A percentile compares a stretch with the other conserved stretches of the same genome.
phyloP scores from a whole-genome alignment of 805 yeast species.

The Suhomyces pyralidae region DNA sequence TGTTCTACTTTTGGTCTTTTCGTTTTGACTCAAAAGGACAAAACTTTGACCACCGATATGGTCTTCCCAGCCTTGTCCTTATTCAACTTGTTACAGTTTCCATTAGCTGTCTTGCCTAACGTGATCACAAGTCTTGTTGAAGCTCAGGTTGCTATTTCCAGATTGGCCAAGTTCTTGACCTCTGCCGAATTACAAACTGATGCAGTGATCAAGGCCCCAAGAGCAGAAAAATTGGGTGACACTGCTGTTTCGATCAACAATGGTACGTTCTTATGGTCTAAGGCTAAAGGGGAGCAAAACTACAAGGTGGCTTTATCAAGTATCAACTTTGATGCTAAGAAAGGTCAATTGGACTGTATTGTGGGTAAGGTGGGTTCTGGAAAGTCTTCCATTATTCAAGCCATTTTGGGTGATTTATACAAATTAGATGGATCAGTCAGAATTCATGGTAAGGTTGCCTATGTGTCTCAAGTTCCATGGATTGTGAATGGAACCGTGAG shows the following conservation, averaged over 20 bases:
- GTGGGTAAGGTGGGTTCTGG: conserved; percentile 92
- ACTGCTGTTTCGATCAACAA: conserved; percentile 57
- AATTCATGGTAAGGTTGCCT: conserved; percentile 77
- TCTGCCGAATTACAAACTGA: conserved; percentile 81
- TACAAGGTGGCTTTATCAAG: conserved; percentile 65
- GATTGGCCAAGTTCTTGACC: conserved; percentile 71
- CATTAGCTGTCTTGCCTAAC: conserved; percentile 88
- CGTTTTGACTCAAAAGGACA: conserved; percentile 51
- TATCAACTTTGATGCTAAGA: conserved; percentile 60
- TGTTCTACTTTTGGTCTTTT: conserved; percentile 86
- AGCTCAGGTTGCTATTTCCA: conserved; percentile 75
- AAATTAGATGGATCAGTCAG: conserved; percentile 70
- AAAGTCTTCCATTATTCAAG: conserved; percentile 77
- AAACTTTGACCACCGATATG: conserved; percentile 80
- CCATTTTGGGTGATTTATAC: conserved; percentile 78
- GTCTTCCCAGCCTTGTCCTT: conserved; percentile 89
- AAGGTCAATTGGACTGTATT: conserved; percentile 79
- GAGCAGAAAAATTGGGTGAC: conserved; percentile 58
- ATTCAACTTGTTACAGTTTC: conserved; percentile 86
- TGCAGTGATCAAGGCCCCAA: conserved; percentile 56
- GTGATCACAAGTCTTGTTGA: conserved; percentile 84
- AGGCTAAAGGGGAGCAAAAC: conserved; percentile 52
- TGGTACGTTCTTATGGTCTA: conserved; percentile 78
- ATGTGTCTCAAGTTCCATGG: conserved; percentile 95
- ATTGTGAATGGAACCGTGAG: conserved; percentile 91